Evolutionary conservation across 1,284 basidiomycete species (phyloP).

Genomic region (Agroathelia rolfsii): DNA sequence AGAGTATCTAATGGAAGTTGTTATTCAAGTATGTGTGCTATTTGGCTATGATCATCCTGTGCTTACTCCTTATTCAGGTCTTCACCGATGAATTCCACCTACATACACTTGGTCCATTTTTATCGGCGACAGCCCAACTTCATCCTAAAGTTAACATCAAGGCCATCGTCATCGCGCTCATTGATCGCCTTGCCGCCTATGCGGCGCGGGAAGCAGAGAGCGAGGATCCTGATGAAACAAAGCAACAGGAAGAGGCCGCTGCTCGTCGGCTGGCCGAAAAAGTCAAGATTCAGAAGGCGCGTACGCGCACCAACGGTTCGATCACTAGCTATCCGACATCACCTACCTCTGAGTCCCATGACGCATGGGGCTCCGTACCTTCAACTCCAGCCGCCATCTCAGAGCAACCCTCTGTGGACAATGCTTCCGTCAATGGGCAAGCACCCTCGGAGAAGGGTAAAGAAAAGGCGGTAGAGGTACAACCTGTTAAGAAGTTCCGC

Average conservation of each 20-base stretch:
- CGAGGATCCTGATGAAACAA: slow-evolving; percentile 87
- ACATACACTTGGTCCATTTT: slow-evolving; percentile 84
- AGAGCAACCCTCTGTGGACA: slow-evolving; percentile 15
- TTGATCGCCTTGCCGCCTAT: slow-evolving; percentile 90
- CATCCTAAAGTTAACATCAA: slow-evolving; percentile 97
- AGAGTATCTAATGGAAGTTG: slow-evolving; percentile 96
- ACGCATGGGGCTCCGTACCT: slow-evolving; percentile 26
- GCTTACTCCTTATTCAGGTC: slow-evolving; percentile 56
- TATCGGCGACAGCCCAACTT: slow-evolving; percentile 86
- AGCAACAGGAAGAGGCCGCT: slow-evolving; percentile 83
- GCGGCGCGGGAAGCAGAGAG: slow-evolving; percentile 90
- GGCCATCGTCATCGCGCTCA: slow-evolving; percentile 89
- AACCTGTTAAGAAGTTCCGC: slow-evolving; percentile 67
- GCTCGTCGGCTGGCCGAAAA: slow-evolving; percentile 77
- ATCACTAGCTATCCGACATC: slow-evolving; percentile 18
- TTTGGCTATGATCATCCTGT: slow-evolving; percentile 1
- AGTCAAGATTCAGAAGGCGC: slow-evolving; percentile 65
- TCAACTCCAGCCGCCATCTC: slow-evolving; percentile 3
- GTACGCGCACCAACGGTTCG: slow-evolving; percentile 41
- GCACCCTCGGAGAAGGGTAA: slow-evolving; percentile 31
- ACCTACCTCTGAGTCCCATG: slow-evolving; percentile 21
- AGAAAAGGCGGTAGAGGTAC: slow-evolving; percentile 33
- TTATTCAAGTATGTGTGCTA: slow-evolving; percentile 70
- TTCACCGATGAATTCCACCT: slow-evolving; percentile 97
- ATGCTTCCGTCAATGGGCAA: slow-evolving; percentile 17